Percentiles rank a stretch among this genome's conserved stretches.
Evolutionary conservation across 305 asterid genomes (phyloP).

Genomic region (Solanum chacoense): DNA sequence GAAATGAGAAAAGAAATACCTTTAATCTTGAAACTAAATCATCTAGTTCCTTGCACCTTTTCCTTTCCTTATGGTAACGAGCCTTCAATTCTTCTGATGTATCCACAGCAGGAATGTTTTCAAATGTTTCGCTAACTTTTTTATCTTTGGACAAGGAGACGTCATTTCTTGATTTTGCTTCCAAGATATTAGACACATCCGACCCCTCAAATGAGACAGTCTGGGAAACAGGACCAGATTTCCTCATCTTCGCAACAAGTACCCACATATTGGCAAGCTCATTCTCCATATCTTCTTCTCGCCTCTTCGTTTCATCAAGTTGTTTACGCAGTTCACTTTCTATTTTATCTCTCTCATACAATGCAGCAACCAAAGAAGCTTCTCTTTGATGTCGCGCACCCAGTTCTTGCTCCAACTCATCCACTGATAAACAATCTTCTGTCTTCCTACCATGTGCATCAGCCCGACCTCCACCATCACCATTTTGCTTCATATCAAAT

Average conservation of each 20-base stretch:
- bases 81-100: slow-evolving; percentile 27
- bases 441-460: slow-evolving; percentile 26
- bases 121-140: slow-evolving; percentile 18
- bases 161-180: slow-evolving; percentile 17
- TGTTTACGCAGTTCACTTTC: slow-evolving; percentile 66
- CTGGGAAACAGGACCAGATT: slow-evolving; percentile 19
- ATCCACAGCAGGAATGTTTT: slow-evolving; percentile 12
- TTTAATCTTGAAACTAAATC: slow-evolving; percentile 26
- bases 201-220: slow-evolving; percentile 10
- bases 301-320: slow-evolving; percentile 60
- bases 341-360: slow-evolving; percentile 62
- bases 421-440: slow-evolving; percentile 38
- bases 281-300: slow-evolving; percentile 50
- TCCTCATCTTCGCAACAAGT: slow-evolving; percentile 42
- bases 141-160: slow-evolving; percentile 13
- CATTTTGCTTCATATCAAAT: slow-evolving; percentile 26
- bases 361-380: slow-evolving; percentile 70
- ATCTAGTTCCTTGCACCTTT: slow-evolving; percentile 27
- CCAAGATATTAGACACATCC: slow-evolving; percentile 4
- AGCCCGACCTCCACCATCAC: slow-evolving; percentile 12
- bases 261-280: slow-evolving; percentile 68
- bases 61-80: slow-evolving; percentile 28
- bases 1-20: slow-evolving; percentile 20
- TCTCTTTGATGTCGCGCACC: slow-evolving; percentile 64
- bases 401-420: slow-evolving; percentile 58